phyloP scores from a whole-genome alignment of 2,329 filamentous ascomycete species.

The Juglanconis sp. region DNA sequence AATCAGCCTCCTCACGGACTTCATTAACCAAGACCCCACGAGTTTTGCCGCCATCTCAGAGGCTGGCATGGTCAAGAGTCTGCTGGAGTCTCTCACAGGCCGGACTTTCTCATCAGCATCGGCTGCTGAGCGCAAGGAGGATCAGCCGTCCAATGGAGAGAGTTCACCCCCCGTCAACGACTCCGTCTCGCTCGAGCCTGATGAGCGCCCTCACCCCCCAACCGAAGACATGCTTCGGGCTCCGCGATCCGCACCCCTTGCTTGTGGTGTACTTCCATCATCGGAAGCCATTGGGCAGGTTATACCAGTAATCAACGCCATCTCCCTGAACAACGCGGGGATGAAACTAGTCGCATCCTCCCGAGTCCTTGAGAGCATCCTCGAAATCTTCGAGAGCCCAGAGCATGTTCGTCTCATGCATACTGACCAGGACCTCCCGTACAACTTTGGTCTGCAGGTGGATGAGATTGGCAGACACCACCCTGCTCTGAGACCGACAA shows the following conservation, averaged over 20 bases:
- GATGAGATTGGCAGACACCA: constrained; percentile 95
- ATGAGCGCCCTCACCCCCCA: constrained; percentile 50
- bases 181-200: constrained; percentile 35
- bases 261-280: constrained; percentile 78
- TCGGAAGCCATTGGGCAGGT: constrained; percentile 84
- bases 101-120: constrained; percentile 39
- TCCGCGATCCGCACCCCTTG: constrained; percentile 44
- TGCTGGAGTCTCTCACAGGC: constrained; percentile 76
- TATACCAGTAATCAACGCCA: constrained; percentile 84
- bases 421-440: constrained; percentile 65
- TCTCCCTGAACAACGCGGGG: constrained; percentile 84
- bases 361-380: constrained; percentile 77
- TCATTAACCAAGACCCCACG: constrained; percentile 98
- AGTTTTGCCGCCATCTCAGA: constrained; percentile 96
- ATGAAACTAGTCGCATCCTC: constrained; percentile 85
- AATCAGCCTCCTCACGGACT: constrained; percentile 87
- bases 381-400: constrained; percentile 95
- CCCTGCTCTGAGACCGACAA: constrained; percentile 73
- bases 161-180: constrained; percentile 35
- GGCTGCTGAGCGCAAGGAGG: constrained; percentile 20
- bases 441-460: constrained; percentile 76
- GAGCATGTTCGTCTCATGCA: constrained; percentile 83
- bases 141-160: constrained; percentile 25
- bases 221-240: constrained; percentile 46
- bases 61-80: constrained; percentile 81